These are phyloP conservation scores for Gossypium bickii DNA, from an alignment of 345 rosid genomes.

Conservation along the genomic window DNA sequence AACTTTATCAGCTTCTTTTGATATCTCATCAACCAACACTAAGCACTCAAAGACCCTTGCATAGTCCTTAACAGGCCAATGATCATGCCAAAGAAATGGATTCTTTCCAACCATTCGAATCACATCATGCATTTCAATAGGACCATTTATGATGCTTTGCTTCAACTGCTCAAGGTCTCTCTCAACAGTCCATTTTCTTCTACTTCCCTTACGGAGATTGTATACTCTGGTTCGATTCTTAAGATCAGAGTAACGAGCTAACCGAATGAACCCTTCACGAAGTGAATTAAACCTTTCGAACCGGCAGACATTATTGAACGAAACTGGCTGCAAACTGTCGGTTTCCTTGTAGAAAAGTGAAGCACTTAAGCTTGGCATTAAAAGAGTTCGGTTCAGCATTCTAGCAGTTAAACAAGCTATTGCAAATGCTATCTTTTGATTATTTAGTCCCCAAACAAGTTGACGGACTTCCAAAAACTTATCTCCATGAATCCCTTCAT, in stretches of 20 bases:
- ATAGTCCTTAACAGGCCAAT: slow-evolving; percentile 90
- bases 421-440: slow-evolving; percentile 97
- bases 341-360: slow-evolving; percentile 90
- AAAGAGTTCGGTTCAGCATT: slow-evolving; percentile 73
- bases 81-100: slow-evolving; percentile 96
- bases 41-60: slow-evolving; percentile 85
- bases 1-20: slow-evolving; percentile 73
- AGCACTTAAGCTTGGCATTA: slow-evolving; percentile 90
- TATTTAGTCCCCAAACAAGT: slow-evolving; percentile 94
- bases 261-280: slow-evolving; percentile 62
- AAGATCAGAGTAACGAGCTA: slow-evolving; percentile 59
- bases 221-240: slow-evolving; percentile 34
- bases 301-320: slow-evolving; percentile 68
- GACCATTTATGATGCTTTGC: slow-evolving; percentile 25
- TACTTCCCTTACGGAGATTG: slow-evolving; percentile 82
- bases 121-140: slow-evolving; percentile 56
- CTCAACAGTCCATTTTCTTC: slow-evolving; percentile 82
- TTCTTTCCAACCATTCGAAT: slow-evolving; percentile 59
- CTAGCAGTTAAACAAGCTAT: slow-evolving; percentile 93
- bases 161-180: slow-evolving; percentile 73
- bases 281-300: slow-evolving; percentile 67
- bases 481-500: slow-evolving; percentile 38
- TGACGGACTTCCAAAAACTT: slow-evolving; percentile 88
- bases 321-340: slow-evolving; percentile 67
- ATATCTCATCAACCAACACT: slow-evolving; percentile 63